Percentiles rank a stretch among this genome's conserved stretches.
Evolutionary conservation across 1,284 basidiomycete species (phyloP).

Genomic region (Polyporus tsugae): DNA sequence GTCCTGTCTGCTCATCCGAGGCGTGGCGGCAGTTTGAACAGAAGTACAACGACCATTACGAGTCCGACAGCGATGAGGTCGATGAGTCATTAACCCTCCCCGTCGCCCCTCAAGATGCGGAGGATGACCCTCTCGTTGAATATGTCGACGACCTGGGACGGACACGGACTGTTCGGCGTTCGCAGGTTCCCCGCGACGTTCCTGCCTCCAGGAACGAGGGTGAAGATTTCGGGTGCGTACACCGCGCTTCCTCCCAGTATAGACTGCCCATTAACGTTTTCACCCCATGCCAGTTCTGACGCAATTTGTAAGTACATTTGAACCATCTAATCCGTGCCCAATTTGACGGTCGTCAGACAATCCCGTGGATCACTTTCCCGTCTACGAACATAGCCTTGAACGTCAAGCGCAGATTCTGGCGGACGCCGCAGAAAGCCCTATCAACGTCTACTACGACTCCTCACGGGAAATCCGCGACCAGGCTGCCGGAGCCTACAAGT

Average conservation of each 20-base stretch:
- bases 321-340: conserved; percentile 2
- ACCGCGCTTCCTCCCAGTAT: background rate
- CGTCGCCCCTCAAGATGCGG: conserved; percentile 48
- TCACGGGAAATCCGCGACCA: conserved; percentile 84
- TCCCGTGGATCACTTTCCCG: conserved; percentile 82
- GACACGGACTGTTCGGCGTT: conserved; percentile 48
- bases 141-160: conserved; percentile 77
- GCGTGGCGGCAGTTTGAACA: conserved; percentile 70
- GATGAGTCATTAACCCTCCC: conserved; percentile 77
- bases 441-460: conserved; percentile 85
- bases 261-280: background rate
- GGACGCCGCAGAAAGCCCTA: conserved; percentile 76
- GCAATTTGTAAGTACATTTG: conserved; percentile 50
- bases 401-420: conserved; percentile 80
- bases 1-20: background rate
- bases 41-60: conserved; percentile 56
- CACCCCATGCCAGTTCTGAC: conserved; percentile 54
- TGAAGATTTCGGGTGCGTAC: conserved; percentile 39
- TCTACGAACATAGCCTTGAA: conserved; percentile 86
- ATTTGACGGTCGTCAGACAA: conserved; percentile 60
- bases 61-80: conserved; percentile 76
- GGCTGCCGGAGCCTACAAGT: conserved; percentile 91
- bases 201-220: conserved; percentile 40
- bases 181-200: conserved; percentile 78
- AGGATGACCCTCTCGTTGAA: conserved; percentile 83